Base-by-base conservation (phyloP, 805 yeast species). In the Candida parachauliodes region DNA sequence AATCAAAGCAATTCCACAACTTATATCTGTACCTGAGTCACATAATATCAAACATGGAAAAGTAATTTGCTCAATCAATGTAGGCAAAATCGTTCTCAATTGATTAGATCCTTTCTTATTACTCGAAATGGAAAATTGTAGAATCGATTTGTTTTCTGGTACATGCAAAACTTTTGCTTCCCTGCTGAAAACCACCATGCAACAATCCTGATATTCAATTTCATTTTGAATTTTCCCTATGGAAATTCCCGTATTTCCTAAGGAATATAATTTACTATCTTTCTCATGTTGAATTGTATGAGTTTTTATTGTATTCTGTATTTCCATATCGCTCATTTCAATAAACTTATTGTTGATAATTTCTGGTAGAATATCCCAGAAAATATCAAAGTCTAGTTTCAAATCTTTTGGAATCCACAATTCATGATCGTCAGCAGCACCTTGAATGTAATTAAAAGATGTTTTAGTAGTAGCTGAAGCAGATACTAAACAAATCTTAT, bases 361-460 rank as follows among this genome's bases (percentile, higher is more conserved):
- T 1, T 21, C 11, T 4, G 27, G 25, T 8, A 44, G 25, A 8
- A 12, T 39, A 23, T 15, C 28, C 94, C 95, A 87, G 34, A 83
- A 74, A 12, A 17, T 19, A 28, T 28, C 22, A 11, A 18, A 20
- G 12, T 34, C 37, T 3, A 25, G 16, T n/a, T 34, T 17, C 71
- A 21, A 87, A 55, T 0, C 69, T 62, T 4, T 17, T 1, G 67
- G 53, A 0, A 62, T 60, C 97, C 96, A 88, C 8, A 81, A 63
- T 50, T 88, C 97, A 54, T 88, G 95, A 50, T 89, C 96, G 57
- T 88, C 97, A 0, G 93, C 96, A 0, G 96, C 93, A 1, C 97
- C 97, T 57, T 88, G 96, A 1, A 88, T 84, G 52, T 88, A 88
- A 16, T 54, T 47, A 15, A 39, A 21, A 3, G 33, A 26, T 5